Percentiles rank a stretch among this genome's conserved stretches.
Conservation (phyloP, 495 filamentous ascomycete species). For the Trichoderma virens region DNA sequence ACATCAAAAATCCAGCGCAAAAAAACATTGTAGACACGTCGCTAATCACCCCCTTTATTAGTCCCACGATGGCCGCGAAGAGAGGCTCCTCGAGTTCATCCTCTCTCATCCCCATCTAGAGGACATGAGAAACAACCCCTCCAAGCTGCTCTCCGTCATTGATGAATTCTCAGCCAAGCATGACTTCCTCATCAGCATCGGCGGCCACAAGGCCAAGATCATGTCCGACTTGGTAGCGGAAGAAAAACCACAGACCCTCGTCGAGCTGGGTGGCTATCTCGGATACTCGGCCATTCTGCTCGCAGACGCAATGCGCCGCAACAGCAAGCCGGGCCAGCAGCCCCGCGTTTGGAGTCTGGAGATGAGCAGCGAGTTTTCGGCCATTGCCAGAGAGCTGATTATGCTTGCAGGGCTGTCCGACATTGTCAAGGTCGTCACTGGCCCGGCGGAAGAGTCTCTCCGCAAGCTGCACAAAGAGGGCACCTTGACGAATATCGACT, state of each 20-base stretch:
- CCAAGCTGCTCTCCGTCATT: constrained; percentile 57
- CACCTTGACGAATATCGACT: constrained; percentile 46
- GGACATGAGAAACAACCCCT: constrained; percentile 54
- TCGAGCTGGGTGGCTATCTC: constrained; percentile 76
- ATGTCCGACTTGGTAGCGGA: constrained; percentile 56
- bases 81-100: constrained; percentile 62
- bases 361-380: constrained; percentile 57
- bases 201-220: constrained; percentile 61
- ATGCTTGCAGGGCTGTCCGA: constrained; percentile 61
- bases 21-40: neutral
- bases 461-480: constrained; percentile 46
- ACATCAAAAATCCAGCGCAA: neutral
- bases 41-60: neutral
- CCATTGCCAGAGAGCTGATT: constrained; percentile 52
- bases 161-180: constrained; percentile 59
- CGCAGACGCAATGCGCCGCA: constrained; percentile 49
- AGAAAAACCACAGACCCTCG: constrained; percentile 46
- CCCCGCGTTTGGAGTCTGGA: constrained; percentile 60
- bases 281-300: constrained; percentile 75
- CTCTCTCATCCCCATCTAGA: constrained; percentile 47
- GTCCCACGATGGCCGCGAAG: constrained; percentile 61
- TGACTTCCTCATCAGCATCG: constrained; percentile 74
- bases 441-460: constrained; percentile 53
- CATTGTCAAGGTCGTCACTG: constrained; percentile 59
- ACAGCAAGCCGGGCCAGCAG: constrained; percentile 35